Evolutionary conservation across 805 yeast genomes (phyloP).

Genomic region (Cyberlindnera xishuangbannaensis): DNA sequence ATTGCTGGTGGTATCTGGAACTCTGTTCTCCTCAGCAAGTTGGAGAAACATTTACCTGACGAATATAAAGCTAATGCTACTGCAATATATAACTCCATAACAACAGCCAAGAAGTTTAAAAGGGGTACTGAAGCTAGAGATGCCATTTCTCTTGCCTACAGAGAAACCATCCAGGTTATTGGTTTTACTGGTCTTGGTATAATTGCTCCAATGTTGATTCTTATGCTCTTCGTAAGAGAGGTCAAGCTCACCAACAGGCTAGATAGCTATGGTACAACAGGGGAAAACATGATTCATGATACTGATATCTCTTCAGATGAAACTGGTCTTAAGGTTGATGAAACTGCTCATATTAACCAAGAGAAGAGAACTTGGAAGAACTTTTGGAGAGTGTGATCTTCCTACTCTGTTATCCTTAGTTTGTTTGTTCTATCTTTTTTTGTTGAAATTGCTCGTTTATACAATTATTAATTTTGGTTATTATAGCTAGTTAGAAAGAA

Average conservation of each 20-base stretch:
- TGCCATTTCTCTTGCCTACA: constrained; percentile 28
- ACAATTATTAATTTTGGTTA: too few species aligned
- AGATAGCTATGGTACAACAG: constrained; percentile 19
- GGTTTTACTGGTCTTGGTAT: constrained; percentile 28
- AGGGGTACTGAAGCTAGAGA: constrained; percentile 24
- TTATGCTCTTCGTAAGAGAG: constrained; percentile 26
- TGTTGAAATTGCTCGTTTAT: too few species aligned
- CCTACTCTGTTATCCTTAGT: too few species aligned
- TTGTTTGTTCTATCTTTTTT: too few species aligned
- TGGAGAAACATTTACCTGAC: constrained; percentile 21
- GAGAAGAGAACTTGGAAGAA: constrained; percentile 19
- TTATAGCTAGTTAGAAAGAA: too few species aligned
- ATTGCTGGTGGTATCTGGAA: constrained; percentile 29
- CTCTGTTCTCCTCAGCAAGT: constrained; percentile 16
- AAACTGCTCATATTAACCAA: neutral
- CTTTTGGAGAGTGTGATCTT: constrained; percentile 12
- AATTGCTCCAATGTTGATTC: constrained; percentile 23
- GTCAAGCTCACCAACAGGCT: constrained; percentile 21
- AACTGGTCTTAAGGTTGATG: neutral
- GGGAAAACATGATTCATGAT: constrained; percentile 5
- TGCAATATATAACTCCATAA: constrained; percentile 23
- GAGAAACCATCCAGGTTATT: constrained; percentile 27
- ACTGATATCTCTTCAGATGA: constrained; percentile 1
- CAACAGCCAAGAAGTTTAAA: constrained; percentile 21
- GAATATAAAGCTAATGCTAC: constrained; percentile 17